These are phyloP conservation scores for Chaetomium tenue DNA, from an alignment of 495 filamentous ascomycete species.

Conservation along the genomic window DNA sequence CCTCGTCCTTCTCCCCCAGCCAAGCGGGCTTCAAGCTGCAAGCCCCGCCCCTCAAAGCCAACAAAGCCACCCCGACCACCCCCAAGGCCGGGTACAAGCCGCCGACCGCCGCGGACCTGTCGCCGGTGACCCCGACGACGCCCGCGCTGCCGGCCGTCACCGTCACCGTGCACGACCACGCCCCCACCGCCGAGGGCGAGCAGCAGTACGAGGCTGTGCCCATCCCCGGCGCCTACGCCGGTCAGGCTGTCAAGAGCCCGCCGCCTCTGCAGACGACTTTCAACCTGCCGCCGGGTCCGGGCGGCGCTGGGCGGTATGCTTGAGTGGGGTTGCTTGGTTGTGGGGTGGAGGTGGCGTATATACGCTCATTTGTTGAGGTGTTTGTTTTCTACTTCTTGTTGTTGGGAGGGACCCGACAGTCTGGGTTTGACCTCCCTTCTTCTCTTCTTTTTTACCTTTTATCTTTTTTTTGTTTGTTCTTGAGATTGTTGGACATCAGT, in stretches of 20 bases:
- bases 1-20: slow-evolving; percentile 45
- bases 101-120: slow-evolving; percentile 28
- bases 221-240: slow-evolving; percentile 62
- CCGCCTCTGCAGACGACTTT: slow-evolving; percentile 44
- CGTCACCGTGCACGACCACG: slow-evolving; percentile 41
- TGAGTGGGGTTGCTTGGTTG: not conserved
- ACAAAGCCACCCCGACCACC: slow-evolving; percentile 68
- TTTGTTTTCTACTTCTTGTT: slow-evolving; percentile 25
- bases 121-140: slow-evolving; percentile 22
- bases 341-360: slow-evolving; percentile 18
- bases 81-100: slow-evolving; percentile 61
- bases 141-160: slow-evolving; percentile 24
- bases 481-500: slow-evolving; percentile 9
- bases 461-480: slow-evolving; percentile 24
- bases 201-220: slow-evolving; percentile 64
- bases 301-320: slow-evolving; percentile 13
- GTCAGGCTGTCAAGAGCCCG: slow-evolving; percentile 46
- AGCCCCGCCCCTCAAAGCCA: slow-evolving; percentile 73
- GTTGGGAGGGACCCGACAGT: too few relatives aligned
- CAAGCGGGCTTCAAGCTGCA: slow-evolving; percentile 72
- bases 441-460: slow-evolving; percentile 13
- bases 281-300: slow-evolving; percentile 21
- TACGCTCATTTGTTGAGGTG: slow-evolving; percentile 22
- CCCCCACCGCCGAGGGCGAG: slow-evolving; percentile 60
- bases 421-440: slow-evolving; percentile 21